Evolutionary conservation across 2,329 filamentous ascomycete genomes (phyloP).

Genomic region (Colletotrichum spinosum): DNA sequence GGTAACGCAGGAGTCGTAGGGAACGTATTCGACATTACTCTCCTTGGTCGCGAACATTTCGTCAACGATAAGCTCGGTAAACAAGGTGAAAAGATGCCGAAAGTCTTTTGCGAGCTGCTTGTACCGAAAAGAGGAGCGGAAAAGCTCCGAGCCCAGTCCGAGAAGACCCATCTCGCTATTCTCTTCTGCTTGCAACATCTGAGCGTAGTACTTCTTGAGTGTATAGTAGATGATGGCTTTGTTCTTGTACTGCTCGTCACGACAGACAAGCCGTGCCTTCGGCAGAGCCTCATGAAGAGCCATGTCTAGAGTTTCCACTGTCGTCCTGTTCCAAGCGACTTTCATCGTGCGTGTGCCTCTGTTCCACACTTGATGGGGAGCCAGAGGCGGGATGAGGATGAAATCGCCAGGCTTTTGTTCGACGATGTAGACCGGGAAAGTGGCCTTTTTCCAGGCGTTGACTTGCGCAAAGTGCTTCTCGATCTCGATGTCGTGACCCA

Average conservation of each 20-base stretch:
- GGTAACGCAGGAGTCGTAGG: conserved; percentile 91
- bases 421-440: conserved; percentile 91
- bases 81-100: conserved; percentile 81
- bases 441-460: conserved; percentile 94
- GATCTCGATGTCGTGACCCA: conserved; percentile 96
- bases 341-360: conserved; percentile 96
- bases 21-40: conserved; percentile 77
- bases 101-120: conserved; percentile 87
- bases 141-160: conserved; percentile 60
- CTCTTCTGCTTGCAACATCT: conserved; percentile 68
- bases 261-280: conserved; percentile 89
- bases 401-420: conserved; percentile 93
- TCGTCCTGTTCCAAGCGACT: conserved; percentile 97
- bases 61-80: conserved; percentile 81
- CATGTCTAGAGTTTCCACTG: conserved; percentile 88
- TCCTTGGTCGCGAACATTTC: conserved; percentile 86
- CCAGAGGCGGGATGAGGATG: conserved; percentile 91
- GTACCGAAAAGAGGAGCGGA: conserved; percentile 58
- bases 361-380: conserved; percentile 98
- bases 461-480: conserved; percentile 97
- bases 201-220: conserved; percentile 79
- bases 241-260: conserved; percentile 99
- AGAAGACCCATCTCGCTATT: conserved; percentile 58
- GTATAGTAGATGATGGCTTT: conserved; percentile 95
- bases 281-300: conserved; percentile 89